Evolutionary conservation across 2,329 filamentous ascomycete genomes (phyloP), one percentile per base, ranked within the genome.

Genomic region (Colletotrichum horii): DNA sequence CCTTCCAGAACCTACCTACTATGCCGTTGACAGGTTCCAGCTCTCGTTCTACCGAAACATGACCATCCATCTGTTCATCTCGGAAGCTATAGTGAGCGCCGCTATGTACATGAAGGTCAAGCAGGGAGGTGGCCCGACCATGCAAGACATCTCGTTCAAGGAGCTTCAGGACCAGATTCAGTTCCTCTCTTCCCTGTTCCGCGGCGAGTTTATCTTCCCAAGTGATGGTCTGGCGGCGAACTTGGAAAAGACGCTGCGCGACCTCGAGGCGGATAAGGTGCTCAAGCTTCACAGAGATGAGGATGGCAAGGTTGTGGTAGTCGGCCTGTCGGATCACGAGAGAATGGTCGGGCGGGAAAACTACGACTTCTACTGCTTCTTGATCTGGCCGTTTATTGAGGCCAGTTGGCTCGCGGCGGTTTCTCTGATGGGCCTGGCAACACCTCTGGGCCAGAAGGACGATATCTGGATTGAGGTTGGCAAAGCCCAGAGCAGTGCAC

Each of bases 21-120:
- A 95, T 80, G 97, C 97, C 6, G 96, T 98, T 52, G 97, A 99
- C 83, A 91, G 96, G 69, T 99, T 99, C 87, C 97, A 99, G 82
- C 90, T 99, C 12, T 98, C 96, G 0, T 99, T 99, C 84, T 99
- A 99, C 85, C 93, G 97, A 68, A 99, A 99, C 84, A 98, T 98
- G 97, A 98, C 96, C 0, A 99, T 99, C 77, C 97, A 99, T 82
- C 90, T 99, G 7, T 99, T 99, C 84, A 97, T 99, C 73, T 94
- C 95, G 3, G 96, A 98, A 83, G 94, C 96, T 0, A 88, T 99
- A 6, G 95, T 98, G 26, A 97, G 95, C 76, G 95, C 93, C 6
- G 94, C 94, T 32, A 93, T 99, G 89, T 99, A 99, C 83, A 97
- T 93, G 1, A 91, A 92, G 60, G 94, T 98, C 70, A 99, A 99